Evolutionary conservation across 2,329 filamentous ascomycete genomes (phyloP), one percentile per base, ranked within the genome.

Genomic region (Gaeumannomyces sp.): DNA sequence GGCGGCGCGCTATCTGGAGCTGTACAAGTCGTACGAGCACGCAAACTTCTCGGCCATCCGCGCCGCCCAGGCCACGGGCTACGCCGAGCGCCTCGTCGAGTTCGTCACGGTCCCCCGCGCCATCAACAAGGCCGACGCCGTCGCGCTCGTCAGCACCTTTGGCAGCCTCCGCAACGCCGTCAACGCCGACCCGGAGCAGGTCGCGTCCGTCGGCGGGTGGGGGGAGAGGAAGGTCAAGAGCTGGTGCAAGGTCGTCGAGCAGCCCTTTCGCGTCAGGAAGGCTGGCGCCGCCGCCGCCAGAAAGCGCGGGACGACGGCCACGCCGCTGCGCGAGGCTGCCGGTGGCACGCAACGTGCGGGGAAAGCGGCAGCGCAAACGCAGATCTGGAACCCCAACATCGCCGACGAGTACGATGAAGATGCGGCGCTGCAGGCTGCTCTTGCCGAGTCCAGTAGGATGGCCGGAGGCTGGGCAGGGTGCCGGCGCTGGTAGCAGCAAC

Each of bases 21-120:
- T 97, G 13, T 98, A 94, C 82, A 99, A 99, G 76, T 91, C 89
- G 1, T 96, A 93, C 72, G 95, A 99, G 77, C 88, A 96, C 74
- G 91, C 93, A 45, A 81, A 76, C 68, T 90, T 93, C 31, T 87
- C 87, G 0, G 90, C 90, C 38, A 98, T 99, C 75, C 89, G 89
- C 66, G 92, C 93, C 14, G 89, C 92, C 70, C 93, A 96, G 76
- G 87, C 91, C 1, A 89, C 89, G 27, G 88, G 87, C 64, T 98
- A 97, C 72, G 86, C 90, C 7, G 93, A 97, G 71, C 90, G 89
- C 66, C 83, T 99, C 66, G 89, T 95, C 11, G 94, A 97, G 69
- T 97, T 99, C 72, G 89, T 97, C 63, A 99, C 95, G 0, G 89
- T 92, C 2, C 94, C 95, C 3, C 82, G 93, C 65, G 91, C 89